Evolutionary conservation across 805 yeast genomes (phyloP), one percentile per base, ranked within the genome.

Genomic region (Myxozyma sirexii): DNA sequence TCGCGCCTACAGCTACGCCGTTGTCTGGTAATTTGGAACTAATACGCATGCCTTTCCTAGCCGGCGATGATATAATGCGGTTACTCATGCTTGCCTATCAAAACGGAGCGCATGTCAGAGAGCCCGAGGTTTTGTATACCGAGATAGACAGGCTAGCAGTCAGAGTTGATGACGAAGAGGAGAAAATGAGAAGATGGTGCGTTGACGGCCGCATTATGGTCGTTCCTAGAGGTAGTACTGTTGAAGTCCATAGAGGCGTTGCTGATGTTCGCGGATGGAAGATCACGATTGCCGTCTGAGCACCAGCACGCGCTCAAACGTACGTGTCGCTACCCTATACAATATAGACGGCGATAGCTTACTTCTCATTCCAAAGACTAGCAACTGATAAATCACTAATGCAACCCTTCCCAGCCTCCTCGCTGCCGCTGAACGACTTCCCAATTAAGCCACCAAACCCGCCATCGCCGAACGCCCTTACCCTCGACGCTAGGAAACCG

Each of bases 151-250:
- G 62, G 4, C 46, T 75, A 10, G 50, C 61, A 29, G 68, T 80
- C 7, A 57, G 69, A 0, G 56, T 65, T 5, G 71, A 68, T 4
- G 60, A 64, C 2, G 78, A 76, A 43, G 69, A 67, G 8, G 68
- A 67, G 12, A 67, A 75, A n/a, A 73, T 81, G 62, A 74, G 90
- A 35, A 47, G 68, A 29, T 79, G 86, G 70, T 87, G 93, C 68
- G 68, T 87, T 12, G 94, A 87, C 71, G 94, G 94, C 0, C 73
- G 80, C 19, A 84, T 83, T 1, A 68, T 80, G 15, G 62, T 68
- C 13, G 63, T 68, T 1, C 68, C 71, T 1, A 63, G 68, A 2
- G 57, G 45, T 4, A 41, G 51, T 35, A 48, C 3, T 69, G 74
- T 26, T 24, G 17, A 27, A 19, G 60, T 62, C 21, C 59, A 53